Evolutionary conservation across 768 basidiomycete species (phyloP).

Genomic region (Leccinum longicurvipes): DNA sequence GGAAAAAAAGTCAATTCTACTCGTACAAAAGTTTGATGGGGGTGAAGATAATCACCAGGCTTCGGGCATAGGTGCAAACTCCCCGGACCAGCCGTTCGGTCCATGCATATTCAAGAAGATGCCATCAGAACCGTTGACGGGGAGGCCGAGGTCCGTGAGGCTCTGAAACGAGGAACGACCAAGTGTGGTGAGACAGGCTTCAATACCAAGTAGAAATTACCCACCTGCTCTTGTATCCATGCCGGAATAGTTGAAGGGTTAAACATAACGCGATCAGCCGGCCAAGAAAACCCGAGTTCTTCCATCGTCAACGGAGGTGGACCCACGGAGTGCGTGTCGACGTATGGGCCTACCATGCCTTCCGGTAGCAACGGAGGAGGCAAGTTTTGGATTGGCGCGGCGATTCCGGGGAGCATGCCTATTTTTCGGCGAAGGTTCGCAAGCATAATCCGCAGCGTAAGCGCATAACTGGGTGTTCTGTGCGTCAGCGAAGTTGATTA

Average conservation of each 20-base stretch:
- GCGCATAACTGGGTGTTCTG: slow-evolving; percentile 61
- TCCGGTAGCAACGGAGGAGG: slow-evolving; percentile 54
- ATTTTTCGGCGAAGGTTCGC: slow-evolving; percentile 88
- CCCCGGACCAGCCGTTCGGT: slow-evolving; percentile 71
- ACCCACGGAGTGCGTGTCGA: slow-evolving; percentile 46
- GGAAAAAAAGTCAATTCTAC: slow-evolving; percentile 24
- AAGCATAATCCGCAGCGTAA: slow-evolving; percentile 91
- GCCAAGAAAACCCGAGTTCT: slow-evolving; percentile 79
- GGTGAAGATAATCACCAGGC: slow-evolving; percentile 60
- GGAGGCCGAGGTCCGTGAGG: slow-evolving; percentile 84
- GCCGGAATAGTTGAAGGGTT: slow-evolving; percentile 80
- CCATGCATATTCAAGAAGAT: slow-evolving; percentile 79
- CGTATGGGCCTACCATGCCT: slow-evolving; percentile 55
- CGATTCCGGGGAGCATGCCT: slow-evolving; percentile 53
- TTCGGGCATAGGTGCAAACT: slow-evolving; percentile 75
- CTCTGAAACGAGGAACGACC: slow-evolving; percentile 46
- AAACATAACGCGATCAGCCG: slow-evolving; percentile 60
- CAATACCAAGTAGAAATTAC: slow-evolving; percentile 22
- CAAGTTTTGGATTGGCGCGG: slow-evolving; percentile 46
- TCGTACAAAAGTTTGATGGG: slow-evolving; percentile 15
- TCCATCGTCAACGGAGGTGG: slow-evolving; percentile 77
- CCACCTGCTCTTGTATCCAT: slow-evolving; percentile 89
- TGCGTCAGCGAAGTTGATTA: slow-evolving; percentile 7
- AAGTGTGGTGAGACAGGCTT: background rate
- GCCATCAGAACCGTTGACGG: slow-evolving; percentile 88